Evolutionary conservation across 225 moss, liverwort and hornwort species (phyloP), one percentile per base, ranked within the genome.

Genomic region (Antitrichia curtipendula): DNA sequence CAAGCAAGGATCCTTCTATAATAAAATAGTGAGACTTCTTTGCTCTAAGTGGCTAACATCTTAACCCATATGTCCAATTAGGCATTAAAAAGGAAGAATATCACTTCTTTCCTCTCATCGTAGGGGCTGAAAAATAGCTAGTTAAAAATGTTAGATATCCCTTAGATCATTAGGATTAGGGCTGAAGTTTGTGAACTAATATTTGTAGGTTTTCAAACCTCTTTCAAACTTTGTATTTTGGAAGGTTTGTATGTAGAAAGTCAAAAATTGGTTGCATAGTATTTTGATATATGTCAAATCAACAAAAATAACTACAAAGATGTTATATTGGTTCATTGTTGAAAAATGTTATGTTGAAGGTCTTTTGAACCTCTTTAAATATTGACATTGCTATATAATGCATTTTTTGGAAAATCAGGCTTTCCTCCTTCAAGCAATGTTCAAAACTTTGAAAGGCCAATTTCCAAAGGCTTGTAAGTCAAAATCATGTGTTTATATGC

Each of bases 211-310:
- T 43, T 2, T 16, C 2, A 28, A 43, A 43, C 9, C n/a, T 43
- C 71, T 45, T 7, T 72, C 4, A 72, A 72, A 72, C 6, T 72
- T 45, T 72, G 10, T 45, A 29, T 17, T 45, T 72, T 28, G 0
- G 4, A 72, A 72, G 8, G 29, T 29, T 29, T 45, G 3, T 45
- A 9, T 2, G 0, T 10, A 43, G 4, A 28, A 71, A 43, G 9
- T 9, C 0, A 1, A 0, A 29, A 45, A 72, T 43, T 45, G 15
- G 8, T 18, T 45, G 45, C 1, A 45, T 17, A 1, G 3, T 29
- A 72, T 18, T 24, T 47, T 47, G 11, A 1, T 36, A 32, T 15
- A 11, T 28, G 16, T 72, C 5, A 17, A 72, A 10, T 72, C 5
- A 29, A 72, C 17, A 47, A 47, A 72, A 47, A 45, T 28, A 9